Evolutionary conservation across 1,284 basidiomycete genomes (phyloP).

Genomic region (Porogramme epimiltina): DNA sequence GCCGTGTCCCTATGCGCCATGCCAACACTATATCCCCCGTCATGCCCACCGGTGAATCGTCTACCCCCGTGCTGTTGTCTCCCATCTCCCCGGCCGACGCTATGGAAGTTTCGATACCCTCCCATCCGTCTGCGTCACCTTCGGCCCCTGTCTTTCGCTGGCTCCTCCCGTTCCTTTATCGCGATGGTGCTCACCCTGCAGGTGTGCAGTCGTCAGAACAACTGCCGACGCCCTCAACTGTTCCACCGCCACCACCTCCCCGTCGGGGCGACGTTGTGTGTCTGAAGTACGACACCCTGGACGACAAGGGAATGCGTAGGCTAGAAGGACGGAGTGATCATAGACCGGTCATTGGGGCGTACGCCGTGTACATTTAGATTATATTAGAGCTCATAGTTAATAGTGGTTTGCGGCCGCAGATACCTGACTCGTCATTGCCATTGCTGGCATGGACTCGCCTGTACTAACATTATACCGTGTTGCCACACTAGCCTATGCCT

Average conservation of each 20-base stretch:
- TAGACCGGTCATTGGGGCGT: slow-evolving; percentile 77
- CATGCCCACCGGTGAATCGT: slow-evolving; percentile 5
- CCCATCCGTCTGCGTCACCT: slow-evolving; percentile 35
- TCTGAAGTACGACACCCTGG: slow-evolving; percentile 70
- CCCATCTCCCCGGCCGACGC: not conserved
- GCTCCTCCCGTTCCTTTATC: slow-evolving; percentile 56
- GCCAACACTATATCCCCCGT: slow-evolving; percentile 19
- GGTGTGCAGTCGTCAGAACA: not conserved
- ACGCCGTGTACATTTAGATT: slow-evolving; percentile 58
- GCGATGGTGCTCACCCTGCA: slow-evolving; percentile 22
- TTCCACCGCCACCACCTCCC: slow-evolving; percentile 30
- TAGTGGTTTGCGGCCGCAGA: not conserved
- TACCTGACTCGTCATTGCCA: too few relatives aligned
- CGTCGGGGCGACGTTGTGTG: slow-evolving; percentile 67
- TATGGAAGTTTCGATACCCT: slow-evolving; percentile 3
- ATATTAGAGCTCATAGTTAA: not conserved
- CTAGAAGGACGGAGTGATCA: slow-evolving; percentile 81
- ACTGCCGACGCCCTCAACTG: not conserved
- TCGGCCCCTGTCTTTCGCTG: slow-evolving; percentile 44
- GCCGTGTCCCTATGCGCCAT: slow-evolving; percentile 13
- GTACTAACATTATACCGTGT: too few relatives aligned
- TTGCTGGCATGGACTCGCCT: too few relatives aligned
- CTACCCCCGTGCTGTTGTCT: not conserved
- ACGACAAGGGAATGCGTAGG: slow-evolving; percentile 74
- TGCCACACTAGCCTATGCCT: too few relatives aligned